Evolutionary conservation across 2,329 filamentous ascomycete genomes (phyloP), one percentile per base, ranked within the genome.

Genomic region (Aureobasidium uvarum): DNA sequence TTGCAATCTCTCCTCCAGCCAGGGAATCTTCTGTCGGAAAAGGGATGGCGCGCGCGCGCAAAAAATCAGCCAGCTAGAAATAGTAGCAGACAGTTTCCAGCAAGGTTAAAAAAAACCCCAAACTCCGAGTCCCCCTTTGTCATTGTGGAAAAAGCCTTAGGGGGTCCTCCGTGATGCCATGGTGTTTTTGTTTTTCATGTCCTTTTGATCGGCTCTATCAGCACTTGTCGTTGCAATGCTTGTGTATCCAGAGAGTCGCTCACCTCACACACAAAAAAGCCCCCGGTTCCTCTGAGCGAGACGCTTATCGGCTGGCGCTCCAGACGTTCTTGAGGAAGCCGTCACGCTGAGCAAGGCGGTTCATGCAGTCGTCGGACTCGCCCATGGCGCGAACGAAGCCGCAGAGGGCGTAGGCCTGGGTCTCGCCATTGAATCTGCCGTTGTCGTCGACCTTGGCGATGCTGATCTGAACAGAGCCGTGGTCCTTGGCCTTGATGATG

Each of bases 401-500:
- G 84, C 90, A 96, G 72, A 99, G 90, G 75, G 95, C 94, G 81
- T 96, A 99, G 79, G 91, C 89, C 83, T 97, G 90, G 89, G 93
- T 96, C 85, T 97, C 95, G 82, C 94, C 92, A 74, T 91, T 92
- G 84, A 93, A 92, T 76, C 93, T 91, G 80, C 95, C 95, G 85
- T 93, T 96, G 89, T 99, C 95, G 82, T 98, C 94, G 76, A 99
- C 95, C 86, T 97, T 98, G 82, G 89, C 94, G 79, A 99, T 85
- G 76, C 89, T 91, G 82, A 99, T 92, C 84, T 99, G 95, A 76
- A 98, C 95, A 70, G 91, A 96, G 76, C 92, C 94, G 87, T 99
- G 95, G 85, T 99, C 95, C 86, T 98, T 97, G 86, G 95, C 92
- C 86, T 97, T 97, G 89, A 99, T 98, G 87, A 98, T 97, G 84